Base-by-base conservation (phyloP, 306 rosid species). In the Vicia sativa region DNA sequence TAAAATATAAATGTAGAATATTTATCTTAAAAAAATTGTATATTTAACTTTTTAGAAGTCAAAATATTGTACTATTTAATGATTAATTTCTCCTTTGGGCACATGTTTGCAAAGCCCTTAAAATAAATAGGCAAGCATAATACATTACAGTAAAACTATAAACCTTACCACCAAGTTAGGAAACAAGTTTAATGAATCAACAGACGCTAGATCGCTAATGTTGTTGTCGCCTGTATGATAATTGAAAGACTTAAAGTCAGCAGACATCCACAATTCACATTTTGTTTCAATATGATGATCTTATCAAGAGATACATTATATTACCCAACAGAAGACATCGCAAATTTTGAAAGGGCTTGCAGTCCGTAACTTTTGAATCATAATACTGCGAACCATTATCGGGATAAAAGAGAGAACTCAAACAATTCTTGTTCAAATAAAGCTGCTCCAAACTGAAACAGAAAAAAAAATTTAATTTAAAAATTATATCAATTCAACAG, bases 381-480 rank as follows among this genome's bases (percentile, higher is more conserved):
- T 23, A 1, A 62, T 65, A 35, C 58, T 62, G 78, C 37, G 8
- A 62, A 72, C 54, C 65, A 14, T 72, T 65, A 73, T 72, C 80
- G 34, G 96, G 89, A 80, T 86, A 88, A 73, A 78, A 82, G 74
- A 93, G 72, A 77, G 52, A 44, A 60, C 63, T 81, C 89, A 93
- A 84, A 35, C 74, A 83, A 86, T 93, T 93, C 87, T 83, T 86
- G 84, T 84, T 88, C 83, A 93, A 76, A 77, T 90, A 83, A 67
- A 93, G 91, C 90, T 93, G 90, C 95, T 88, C 92, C 91, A 90
- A 93, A 87, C 99, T 93, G 85, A 74, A 84, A 74, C 59, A 79
- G 75, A 52, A 65, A 48, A 55, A 50, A 71, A n/a, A n/a, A n/a
- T n/a, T 46, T 65, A 72, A 80, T 63, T 57, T 16, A n/a, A 11